These are phyloP conservation scores for Pythium sp. DNA, from an alignment of 352 stramenopile genomes.

Conservation along the genomic window DNA sequence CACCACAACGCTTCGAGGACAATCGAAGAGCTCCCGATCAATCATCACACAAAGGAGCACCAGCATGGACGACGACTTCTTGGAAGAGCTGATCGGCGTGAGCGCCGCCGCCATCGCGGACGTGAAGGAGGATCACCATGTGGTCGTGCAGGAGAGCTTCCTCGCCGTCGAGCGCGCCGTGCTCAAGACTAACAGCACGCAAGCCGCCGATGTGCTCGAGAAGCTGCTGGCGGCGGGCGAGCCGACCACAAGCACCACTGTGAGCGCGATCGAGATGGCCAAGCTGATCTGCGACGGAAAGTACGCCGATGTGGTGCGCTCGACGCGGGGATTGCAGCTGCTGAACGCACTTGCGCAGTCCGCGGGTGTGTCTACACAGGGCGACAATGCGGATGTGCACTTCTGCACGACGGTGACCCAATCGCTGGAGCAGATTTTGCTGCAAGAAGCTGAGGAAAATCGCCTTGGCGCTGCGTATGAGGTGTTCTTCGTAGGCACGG, in stretches of 20 bases:
- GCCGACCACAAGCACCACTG: slow-evolving; percentile 10
- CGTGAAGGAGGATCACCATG: slow-evolving; percentile 31
- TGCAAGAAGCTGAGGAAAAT: slow-evolving; percentile 28
- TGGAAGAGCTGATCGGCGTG: slow-evolving; percentile 61
- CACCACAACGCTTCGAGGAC: slow-evolving; percentile 14
- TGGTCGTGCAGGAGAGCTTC: slow-evolving; percentile 35
- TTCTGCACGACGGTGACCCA: slow-evolving; percentile 41
- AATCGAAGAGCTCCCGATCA: slow-evolving; percentile 8
- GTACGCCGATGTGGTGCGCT: slow-evolving; percentile 59
- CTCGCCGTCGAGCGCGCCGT: slow-evolving; percentile 52
- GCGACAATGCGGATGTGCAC: slow-evolving; percentile 32
- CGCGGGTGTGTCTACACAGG: slow-evolving; percentile 13
- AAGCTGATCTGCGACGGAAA: slow-evolving; percentile 55
- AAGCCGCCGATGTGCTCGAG: slow-evolving; percentile 24
- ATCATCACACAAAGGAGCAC: slow-evolving; percentile 8
- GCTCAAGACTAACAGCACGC: slow-evolving; percentile 44
- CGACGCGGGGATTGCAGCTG: slow-evolving; percentile 31
- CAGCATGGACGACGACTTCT: slow-evolving; percentile 55
- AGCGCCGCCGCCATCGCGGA: slow-evolving; percentile 39
- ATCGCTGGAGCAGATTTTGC: slow-evolving; percentile 41
- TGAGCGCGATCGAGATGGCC: slow-evolving; percentile 39
- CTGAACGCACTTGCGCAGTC: slow-evolving; percentile 23
- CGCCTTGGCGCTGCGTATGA: slow-evolving; percentile 48
- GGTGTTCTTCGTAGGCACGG: slow-evolving; percentile 54
- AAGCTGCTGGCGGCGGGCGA: slow-evolving; percentile 2